A percentile compares a stretch with the other conserved stretches of the same genome.
phyloP scores from a whole-genome alignment of 352 stramenopile genomes.

The Phytophthora parvispora region DNA sequence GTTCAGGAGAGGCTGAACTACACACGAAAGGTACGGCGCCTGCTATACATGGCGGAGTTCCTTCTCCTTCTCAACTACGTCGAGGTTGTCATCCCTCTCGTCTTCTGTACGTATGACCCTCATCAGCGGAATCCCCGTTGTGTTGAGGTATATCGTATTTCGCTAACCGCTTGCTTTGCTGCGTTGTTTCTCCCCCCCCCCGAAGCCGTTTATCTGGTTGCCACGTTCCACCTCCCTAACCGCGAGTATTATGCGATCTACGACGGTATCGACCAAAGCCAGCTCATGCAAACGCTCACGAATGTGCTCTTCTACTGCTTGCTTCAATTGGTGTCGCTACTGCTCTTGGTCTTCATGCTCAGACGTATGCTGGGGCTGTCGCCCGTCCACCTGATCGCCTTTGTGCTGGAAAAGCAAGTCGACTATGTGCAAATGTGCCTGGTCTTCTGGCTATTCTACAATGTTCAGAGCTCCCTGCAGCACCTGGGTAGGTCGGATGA shows the following conservation, averaged over 20 bases:
- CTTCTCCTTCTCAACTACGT: constrained; percentile 22
- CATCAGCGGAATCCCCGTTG: too few relatives aligned
- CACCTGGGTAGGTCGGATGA: neutral
- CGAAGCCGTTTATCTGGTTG: constrained; percentile 32
- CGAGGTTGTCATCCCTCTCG: constrained; percentile 23
- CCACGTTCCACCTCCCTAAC: constrained; percentile 41
- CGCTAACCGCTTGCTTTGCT: neutral
- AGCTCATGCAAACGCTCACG: constrained; percentile 28
- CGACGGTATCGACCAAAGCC: constrained; percentile 5
- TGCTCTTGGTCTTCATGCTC: constrained; percentile 34
- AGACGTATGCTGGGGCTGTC: constrained; percentile 36
- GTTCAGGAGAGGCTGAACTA: neutral
- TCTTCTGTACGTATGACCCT: constrained; percentile 14
- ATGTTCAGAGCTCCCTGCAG: neutral
- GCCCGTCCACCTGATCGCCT: constrained; percentile 35
- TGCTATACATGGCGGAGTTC: constrained; percentile 25
- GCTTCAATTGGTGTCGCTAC: constrained; percentile 41
- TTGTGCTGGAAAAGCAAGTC: constrained; percentile 48
- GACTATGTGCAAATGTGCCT: neutral
- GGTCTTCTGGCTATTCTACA: neutral
- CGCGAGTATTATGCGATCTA: constrained; percentile 39
- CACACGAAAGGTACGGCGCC: neutral
- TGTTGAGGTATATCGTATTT: too few relatives aligned
- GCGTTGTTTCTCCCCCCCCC: neutral
- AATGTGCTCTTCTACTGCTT: constrained; percentile 48